Evolutionary conservation across 805 yeast genomes (phyloP).

Genomic region (Clavispora santaluciae): DNA sequence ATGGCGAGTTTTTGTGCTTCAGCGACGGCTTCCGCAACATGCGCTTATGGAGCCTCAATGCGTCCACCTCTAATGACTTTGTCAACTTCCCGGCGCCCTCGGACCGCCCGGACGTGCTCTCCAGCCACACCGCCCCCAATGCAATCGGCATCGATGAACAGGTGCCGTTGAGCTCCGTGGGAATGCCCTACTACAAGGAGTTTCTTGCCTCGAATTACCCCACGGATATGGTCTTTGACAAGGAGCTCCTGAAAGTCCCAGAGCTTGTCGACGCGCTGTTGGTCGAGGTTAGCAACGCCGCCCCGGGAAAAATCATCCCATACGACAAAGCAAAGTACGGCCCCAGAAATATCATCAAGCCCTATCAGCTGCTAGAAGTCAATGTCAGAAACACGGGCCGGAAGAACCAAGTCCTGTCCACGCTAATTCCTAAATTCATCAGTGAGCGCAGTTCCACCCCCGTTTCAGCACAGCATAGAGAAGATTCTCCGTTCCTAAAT

Average conservation of each 20-base stretch:
- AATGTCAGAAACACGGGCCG: slow-evolving; percentile 9
- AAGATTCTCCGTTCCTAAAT: slow-evolving; percentile 9
- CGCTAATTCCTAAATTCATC: slow-evolving; percentile 48
- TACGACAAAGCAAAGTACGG: slow-evolving; percentile 60
- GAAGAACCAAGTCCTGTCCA: slow-evolving; percentile 8
- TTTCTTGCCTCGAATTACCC: slow-evolving; percentile 81
- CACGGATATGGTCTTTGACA: slow-evolving; percentile 52
- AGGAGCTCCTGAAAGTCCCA: slow-evolving; percentile 58
- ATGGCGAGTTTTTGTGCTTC: slow-evolving; percentile 76
- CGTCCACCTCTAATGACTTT: slow-evolving; percentile 27
- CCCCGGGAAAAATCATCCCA: slow-evolving; percentile 12
- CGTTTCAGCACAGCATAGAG: slow-evolving; percentile 7
- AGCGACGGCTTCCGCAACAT: slow-evolving; percentile 59
- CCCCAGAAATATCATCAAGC: slow-evolving; percentile 43
- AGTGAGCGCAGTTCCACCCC: slow-evolving; percentile 41
- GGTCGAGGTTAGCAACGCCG: slow-evolving; percentile 10
- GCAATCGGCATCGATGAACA: slow-evolving; percentile 30
- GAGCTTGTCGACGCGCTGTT: slow-evolving; percentile 47
- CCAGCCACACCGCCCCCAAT: slow-evolving; percentile 18
- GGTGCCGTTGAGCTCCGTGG: slow-evolving; percentile 65
- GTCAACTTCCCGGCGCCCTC: slow-evolving; percentile 36
- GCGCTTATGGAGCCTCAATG: slow-evolving; percentile 61
- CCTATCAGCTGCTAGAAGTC: slow-evolving; percentile 35
- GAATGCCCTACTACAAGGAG: slow-evolving; percentile 82
- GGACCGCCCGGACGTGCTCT: slow-evolving; percentile 50